phyloP scores from a whole-genome alignment of 768 basidiomycete genomes.

The Auricularia sp. region DNA sequence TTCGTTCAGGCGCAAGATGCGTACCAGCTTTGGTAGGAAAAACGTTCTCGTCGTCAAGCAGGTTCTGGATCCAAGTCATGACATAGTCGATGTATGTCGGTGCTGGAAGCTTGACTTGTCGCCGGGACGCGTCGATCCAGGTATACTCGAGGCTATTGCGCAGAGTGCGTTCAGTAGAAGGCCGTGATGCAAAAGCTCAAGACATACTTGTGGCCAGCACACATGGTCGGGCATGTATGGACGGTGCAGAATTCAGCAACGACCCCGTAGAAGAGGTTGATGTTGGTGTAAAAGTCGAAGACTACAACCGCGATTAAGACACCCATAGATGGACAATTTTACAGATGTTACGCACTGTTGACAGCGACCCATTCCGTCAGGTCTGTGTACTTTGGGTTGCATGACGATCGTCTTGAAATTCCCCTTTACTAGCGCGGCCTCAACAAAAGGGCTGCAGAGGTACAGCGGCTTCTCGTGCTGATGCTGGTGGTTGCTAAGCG shows the following conservation, averaged over 20 bases:
- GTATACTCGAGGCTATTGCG: conserved; percentile 71
- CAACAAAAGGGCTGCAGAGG: conserved; percentile 88
- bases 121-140: conserved; percentile 89
- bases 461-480: conserved; percentile 56
- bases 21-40: conserved; percentile 94
- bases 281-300: conserved; percentile 93
- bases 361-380: conserved; percentile 97
- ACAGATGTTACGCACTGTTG: conserved; percentile 52
- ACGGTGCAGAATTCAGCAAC: conserved; percentile 89
- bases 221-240: conserved; percentile 84
- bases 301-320: conserved; percentile 36
- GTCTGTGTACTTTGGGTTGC: conserved; percentile 90
- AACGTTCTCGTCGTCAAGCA: conserved; percentile 85
- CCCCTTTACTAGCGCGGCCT: conserved; percentile 91
- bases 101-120: conserved; percentile 77
- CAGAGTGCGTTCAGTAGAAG: neutral
- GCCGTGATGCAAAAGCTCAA: neutral
- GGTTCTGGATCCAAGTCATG: conserved; percentile 92
- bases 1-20: conserved; percentile 14
- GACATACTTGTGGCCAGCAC: conserved; percentile 72
- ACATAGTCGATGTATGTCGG: conserved; percentile 97
- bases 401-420: conserved; percentile 98
- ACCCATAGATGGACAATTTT: neutral
- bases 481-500: neutral
- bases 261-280: conserved; percentile 94